Base-by-base conservation (phyloP, 495 filamentous ascomycete genomes). In the Aspergillus egyptiacus region DNA sequence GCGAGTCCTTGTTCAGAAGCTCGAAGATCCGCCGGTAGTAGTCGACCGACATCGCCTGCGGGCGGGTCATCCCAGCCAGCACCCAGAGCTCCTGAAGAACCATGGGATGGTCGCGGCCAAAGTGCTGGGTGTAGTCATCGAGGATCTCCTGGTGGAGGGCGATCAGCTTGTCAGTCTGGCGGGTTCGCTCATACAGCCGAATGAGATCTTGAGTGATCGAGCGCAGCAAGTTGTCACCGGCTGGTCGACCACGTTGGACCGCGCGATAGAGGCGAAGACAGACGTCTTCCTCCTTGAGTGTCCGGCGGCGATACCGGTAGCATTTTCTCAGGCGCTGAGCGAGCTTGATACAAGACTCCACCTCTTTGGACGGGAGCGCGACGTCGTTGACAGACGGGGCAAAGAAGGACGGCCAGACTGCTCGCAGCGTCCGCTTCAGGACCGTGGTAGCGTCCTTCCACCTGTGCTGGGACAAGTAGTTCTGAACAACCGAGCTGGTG, bases 21-120 rank as follows among this genome's bases (percentile, higher is more conserved):
- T 43, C 44, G 14, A 70, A 57, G 22, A 70, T 67, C 24, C 57
- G 67, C 31, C 63, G 62, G 38, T 70, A 70, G 49, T 70, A 70
- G 31, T 66, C 64, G 6, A 70, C 51, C 10, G 58, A 67, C 15
- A 62, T 50, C 1, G 65, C 59, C 15, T 61, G 60, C 19, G 62
- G 65, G 11, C 57, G 54, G 24, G 65, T 67, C n/a, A 67, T 47
- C 51, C 67, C 57, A 14, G 67, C 67, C 31, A 70, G 45, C 5
- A 42, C 60, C 64, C 64, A 67, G 1, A 70, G 58, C 38, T 62
- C 48, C 51, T 64, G 60, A 36, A 70, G 54, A 17, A 68, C 67
- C 28, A 55, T 53, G 8, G 60, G 44, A 42, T 68, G 62, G 15
- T 63, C 57, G 9, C 36, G 42, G 13, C 62, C 61, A n/a, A 61